Percentiles rank a stretch among this genome's conserved stretches.
Evolutionary conservation across 495 filamentous ascomycete genomes (phyloP).

Genomic region (Melanomma pulvis-pyrius): DNA sequence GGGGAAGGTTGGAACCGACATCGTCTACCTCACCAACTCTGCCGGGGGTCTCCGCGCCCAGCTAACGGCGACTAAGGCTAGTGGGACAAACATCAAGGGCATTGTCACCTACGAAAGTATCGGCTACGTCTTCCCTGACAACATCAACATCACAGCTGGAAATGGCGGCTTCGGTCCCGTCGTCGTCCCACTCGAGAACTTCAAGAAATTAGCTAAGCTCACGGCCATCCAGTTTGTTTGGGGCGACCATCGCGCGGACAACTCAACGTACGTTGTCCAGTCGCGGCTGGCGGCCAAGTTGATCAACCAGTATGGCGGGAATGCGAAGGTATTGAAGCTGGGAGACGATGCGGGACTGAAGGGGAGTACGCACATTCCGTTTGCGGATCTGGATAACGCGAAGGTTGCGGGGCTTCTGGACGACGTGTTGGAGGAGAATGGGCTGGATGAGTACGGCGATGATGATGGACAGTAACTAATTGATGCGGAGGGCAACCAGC

Average conservation of each 20-base stretch:
- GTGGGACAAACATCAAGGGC: slow-evolving; percentile 52
- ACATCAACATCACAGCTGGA: slow-evolving; percentile 43
- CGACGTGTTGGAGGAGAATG: slow-evolving; percentile 45
- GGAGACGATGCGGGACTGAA: slow-evolving; percentile 47
- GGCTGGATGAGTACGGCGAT: slow-evolving; percentile 44
- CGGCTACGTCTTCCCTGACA: slow-evolving; percentile 53
- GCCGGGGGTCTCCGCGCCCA: slow-evolving; percentile 51
- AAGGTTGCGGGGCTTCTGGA: slow-evolving; percentile 50
- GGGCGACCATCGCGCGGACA: slow-evolving; percentile 51
- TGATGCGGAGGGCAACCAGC: neutral
- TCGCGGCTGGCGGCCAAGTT: slow-evolving; percentile 43
- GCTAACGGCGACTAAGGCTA: slow-evolving; percentile 48
- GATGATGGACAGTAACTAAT: neutral
- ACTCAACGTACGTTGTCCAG: slow-evolving; percentile 40
- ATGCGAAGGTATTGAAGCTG: slow-evolving; percentile 50
- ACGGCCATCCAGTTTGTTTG: slow-evolving; percentile 53
- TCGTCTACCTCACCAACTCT: slow-evolving; percentile 53
- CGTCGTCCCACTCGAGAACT: slow-evolving; percentile 49
- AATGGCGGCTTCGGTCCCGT: slow-evolving; percentile 45
- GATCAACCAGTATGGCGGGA: slow-evolving; percentile 54
- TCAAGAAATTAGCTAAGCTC: slow-evolving; percentile 52
- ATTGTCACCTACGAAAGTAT: slow-evolving; percentile 55
- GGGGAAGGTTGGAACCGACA: slow-evolving; percentile 48
- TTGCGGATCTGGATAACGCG: slow-evolving; percentile 53
- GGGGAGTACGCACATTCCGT: slow-evolving; percentile 52